Conservation (phyloP, 2,329 filamentous ascomycete species). For the Colletotrichum tabaci region DNA sequence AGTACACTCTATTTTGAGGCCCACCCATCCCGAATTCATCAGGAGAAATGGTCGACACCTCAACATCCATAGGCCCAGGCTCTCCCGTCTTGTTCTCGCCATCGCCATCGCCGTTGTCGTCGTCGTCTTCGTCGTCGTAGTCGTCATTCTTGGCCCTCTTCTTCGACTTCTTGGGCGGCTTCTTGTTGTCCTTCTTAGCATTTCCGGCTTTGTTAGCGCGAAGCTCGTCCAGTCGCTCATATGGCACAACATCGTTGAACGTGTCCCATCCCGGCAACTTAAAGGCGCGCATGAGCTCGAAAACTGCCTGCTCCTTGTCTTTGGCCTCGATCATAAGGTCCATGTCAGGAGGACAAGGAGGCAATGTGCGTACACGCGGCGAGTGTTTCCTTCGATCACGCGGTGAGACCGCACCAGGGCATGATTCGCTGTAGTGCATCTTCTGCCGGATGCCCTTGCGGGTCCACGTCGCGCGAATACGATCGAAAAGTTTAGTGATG, state of each 20-base stretch:
- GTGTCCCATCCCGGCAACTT: conserved; percentile 84
- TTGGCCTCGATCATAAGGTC: conserved; percentile 99
- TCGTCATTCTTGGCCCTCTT: conserved; percentile 50
- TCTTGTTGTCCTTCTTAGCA: conserved; percentile 56
- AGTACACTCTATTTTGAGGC: conserved; percentile 85
- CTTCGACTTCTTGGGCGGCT: conserved; percentile 56
- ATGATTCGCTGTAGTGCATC: conserved; percentile 95
- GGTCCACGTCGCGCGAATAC: conserved; percentile 87
- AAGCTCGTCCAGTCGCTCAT: conserved; percentile 84
- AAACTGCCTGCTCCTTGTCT: conserved; percentile 97
- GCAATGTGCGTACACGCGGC: conserved; percentile 82
- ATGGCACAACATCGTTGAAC: conserved; percentile 83
- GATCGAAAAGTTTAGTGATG: conserved; percentile 80
- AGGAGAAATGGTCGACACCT: conserved; percentile 67
- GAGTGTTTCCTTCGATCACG: conserved; percentile 89
- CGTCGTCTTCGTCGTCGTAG: conserved; percentile 51
- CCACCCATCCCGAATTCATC: conserved; percentile 91
- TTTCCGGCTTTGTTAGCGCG: conserved; percentile 62
- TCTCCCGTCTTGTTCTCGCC: conserved; percentile 53
- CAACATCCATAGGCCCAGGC: conserved; percentile 53
- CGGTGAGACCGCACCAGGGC: conserved; percentile 81
- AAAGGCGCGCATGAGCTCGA: conserved; percentile 92
- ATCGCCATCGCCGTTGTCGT: conserved; percentile 42
- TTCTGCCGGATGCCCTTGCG: conserved; percentile 90
- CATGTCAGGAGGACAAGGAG: conserved; percentile 86